A percentile compares a stretch with the other conserved stretches of the same genome.
Conservation (phyloP, 164 flowering plant genomes). For the Magnolia kwangsiensis region DNA sequence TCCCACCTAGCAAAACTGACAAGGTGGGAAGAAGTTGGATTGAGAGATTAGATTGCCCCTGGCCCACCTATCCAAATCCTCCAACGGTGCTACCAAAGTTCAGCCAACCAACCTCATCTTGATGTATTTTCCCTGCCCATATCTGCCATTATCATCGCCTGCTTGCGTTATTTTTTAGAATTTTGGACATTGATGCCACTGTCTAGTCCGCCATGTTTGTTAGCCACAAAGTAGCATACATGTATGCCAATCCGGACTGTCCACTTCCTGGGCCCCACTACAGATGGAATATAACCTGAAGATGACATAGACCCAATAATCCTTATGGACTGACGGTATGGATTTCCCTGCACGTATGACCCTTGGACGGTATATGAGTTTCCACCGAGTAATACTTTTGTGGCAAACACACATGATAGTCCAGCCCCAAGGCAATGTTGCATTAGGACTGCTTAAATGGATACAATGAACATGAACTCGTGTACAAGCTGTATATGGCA, state of each 20-base stretch:
- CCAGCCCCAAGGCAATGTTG: neutral
- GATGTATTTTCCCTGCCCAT: neutral
- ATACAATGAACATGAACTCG: neutral
- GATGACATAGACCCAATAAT: neutral
- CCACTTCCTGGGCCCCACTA: neutral
- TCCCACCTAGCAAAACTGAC: slow-evolving; percentile 10
- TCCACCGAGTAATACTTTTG: neutral
- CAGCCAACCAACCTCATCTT: slow-evolving; percentile 6
- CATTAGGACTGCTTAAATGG: neutral
- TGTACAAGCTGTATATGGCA: slow-evolving; percentile 15
- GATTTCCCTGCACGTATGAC: neutral
- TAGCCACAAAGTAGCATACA: neutral
- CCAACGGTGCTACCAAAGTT: neutral
- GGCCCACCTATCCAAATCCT: neutral
- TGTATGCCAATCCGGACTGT: neutral
- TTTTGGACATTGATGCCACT: neutral
- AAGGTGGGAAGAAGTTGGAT: slow-evolving; percentile 1
- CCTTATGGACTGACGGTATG: neutral
- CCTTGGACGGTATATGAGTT: neutral
- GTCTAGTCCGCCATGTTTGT: neutral
- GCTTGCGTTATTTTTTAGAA: neutral
- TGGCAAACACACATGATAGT: too few relatives aligned
- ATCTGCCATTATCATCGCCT: neutral
- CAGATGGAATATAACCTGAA: neutral
- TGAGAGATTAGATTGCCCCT: slow-evolving; percentile 2